A percentile compares a stretch with the other conserved stretches of the same genome.
phyloP scores from a whole-genome alignment of 371 early-diverging fungal species.

The Coemansia linderi region DNA sequence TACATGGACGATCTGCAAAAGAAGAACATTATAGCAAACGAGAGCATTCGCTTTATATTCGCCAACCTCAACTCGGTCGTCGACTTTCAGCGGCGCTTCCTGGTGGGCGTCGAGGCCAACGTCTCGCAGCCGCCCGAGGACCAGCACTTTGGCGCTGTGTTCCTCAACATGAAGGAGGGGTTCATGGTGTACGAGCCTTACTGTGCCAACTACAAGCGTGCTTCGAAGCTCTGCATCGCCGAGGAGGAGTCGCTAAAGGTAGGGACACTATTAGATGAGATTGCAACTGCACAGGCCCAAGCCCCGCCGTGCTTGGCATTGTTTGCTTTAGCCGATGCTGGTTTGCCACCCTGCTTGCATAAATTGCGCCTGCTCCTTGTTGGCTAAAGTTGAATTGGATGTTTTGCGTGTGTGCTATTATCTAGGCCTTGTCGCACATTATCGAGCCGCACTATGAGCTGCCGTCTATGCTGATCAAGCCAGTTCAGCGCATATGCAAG shows the following conservation, averaged over 20 bases:
- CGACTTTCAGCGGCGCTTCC: slow-evolving; percentile 94
- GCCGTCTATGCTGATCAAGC: slow-evolving; percentile 92
- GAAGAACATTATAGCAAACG: slow-evolving; percentile 68
- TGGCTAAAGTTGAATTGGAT: not conserved
- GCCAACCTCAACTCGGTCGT: slow-evolving; percentile 89
- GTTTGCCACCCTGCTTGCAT: slow-evolving; percentile 1
- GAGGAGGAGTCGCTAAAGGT: slow-evolving; percentile 58
- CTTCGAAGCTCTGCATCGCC: slow-evolving; percentile 65
- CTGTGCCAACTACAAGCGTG: slow-evolving; percentile 87
- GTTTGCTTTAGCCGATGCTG: slow-evolving; percentile 10
- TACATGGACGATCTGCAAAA: slow-evolving; percentile 58
- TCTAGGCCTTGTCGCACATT: slow-evolving; percentile 63
- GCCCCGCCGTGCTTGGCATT: slow-evolving; percentile 1
- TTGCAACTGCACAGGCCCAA: not conserved
- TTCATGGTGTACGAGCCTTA: slow-evolving; percentile 93
- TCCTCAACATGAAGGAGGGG: slow-evolving; percentile 69
- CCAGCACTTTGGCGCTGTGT: slow-evolving; percentile 79
- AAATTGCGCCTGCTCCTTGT: not conserved
- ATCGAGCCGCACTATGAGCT: slow-evolving; percentile 85
- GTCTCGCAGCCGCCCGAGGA: slow-evolving; percentile 72
- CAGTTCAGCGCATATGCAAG: slow-evolving; percentile 96
- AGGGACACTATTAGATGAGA: not conserved
- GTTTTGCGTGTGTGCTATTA: not conserved
- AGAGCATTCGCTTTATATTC: slow-evolving; percentile 80
- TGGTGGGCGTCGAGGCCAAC: slow-evolving; percentile 87